Evolutionary conservation across 495 filamentous ascomycete species (phyloP), one percentile per base, ranked within the genome.

Genomic region (Astrocystis sublimbata): DNA sequence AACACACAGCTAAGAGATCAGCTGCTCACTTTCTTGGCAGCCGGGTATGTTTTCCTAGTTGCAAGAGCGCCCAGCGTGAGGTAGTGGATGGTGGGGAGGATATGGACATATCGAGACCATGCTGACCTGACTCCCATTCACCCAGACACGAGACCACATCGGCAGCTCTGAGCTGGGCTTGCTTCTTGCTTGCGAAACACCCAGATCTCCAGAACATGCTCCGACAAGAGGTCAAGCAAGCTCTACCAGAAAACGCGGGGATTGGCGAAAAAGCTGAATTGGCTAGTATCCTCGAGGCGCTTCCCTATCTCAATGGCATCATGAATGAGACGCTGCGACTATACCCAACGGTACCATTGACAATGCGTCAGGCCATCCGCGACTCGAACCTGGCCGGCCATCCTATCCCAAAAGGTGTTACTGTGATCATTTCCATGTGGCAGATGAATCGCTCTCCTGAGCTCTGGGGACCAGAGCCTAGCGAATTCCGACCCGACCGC

Each of bases 21-120:
- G 65, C 80, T 91, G 68, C 91, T 93, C 87, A 93, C 90, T 4
- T 92, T 92, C 76, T 81, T 93, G 3, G 87, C 85, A 4, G 91
- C 91, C 0, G 91, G 91, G 67, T 69, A 47, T n/a, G 67, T 56
- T 21, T 17, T 17, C 9, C 26, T 17, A 19, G 30, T 21, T 17
- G 30, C 12, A 50, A 12, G n/a, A 33, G 7, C n/a, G 41, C 4
- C 17, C 6, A 2, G 23, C 30, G 4, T 49, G 6, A n/a, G 6
- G n/a, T n/a, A n/a, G n/a, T n/a, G n/a, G n/a, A n/a, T n/a, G n/a
- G n/a, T n/a, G n/a, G n/a, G n/a, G n/a, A n/a, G n/a, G n/a, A n/a
- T n/a, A n/a, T n/a, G n/a, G n/a, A n/a, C n/a, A n/a, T n/a, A 30
- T 15, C 6, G 3, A 28, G 2, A 45, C 12, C 7, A 8, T 6